Base-by-base conservation (phyloP, 176 grass and related monocot genomes). In the Rhynchospora breviuscula region DNA sequence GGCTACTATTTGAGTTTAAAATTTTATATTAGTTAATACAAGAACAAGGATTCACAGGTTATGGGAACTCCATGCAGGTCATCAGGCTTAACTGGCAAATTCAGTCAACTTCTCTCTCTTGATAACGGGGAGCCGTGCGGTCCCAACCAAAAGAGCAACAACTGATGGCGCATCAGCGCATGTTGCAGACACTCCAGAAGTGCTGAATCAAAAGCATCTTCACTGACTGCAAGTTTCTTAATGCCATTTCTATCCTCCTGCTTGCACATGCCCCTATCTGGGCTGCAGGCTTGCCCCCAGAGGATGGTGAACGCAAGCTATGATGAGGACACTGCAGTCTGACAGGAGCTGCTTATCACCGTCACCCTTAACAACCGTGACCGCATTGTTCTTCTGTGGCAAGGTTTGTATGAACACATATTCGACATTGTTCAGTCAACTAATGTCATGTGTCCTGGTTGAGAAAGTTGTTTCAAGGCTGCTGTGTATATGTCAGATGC, bases 401-500 rank as follows among this genome's bases (percentile, higher is more conserved):
- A 95, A 78, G 93, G 91, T 43, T 91, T 99, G 18, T 99, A 96
- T 53, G 97, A 99, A 80, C 97, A 99, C 87, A 99, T 99, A 59
- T 89, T 91, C 83, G 90, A 83, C 69, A 99, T 99, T 84, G 89
- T 99, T 76, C 97, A 99, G 86, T 93, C 93, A 26, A 90, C 93
- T 63, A 89, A 90, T 93, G 89, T 91, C 97, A 23, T 99, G 97
- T 49, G 93, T 91, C 73, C 86, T 99, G 66, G 93, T 94, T 63
- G 97, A 99, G 81, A 99, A 93, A 82, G 97, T 93, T 70, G 94
- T 96, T 86, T 99, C 96, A 90, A 93, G 97, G 31, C 93, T 99
- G 56, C 77, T 96, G 57, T 86, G 93, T 40, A 99, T 99, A 87
- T 99, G 97, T 72, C 93, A 96, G 86, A 96, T 91, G 67, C 83